Conservation (phyloP, 2,329 filamentous ascomycete species). For the Claviceps spartinae region DNA sequence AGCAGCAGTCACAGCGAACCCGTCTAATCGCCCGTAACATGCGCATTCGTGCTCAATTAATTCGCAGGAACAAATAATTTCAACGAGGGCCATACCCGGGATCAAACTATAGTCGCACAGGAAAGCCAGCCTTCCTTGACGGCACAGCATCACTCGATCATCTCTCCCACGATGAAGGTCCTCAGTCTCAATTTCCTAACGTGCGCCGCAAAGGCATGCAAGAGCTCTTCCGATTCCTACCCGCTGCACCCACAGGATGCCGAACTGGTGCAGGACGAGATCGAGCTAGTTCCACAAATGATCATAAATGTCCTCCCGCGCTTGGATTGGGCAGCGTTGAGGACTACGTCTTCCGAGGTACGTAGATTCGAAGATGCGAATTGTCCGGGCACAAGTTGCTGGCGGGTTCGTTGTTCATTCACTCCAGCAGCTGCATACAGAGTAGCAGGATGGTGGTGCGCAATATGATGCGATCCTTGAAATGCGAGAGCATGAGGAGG, state of each 20-base stretch:
- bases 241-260: conserved; percentile 87
- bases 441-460: background rate
- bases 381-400: background rate
- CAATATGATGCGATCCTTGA: background rate
- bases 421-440: background rate
- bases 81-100: background rate
- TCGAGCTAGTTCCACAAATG: conserved; percentile 69
- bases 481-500: background rate
- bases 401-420: background rate
- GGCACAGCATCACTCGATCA: background rate
- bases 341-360: conserved; percentile 65
- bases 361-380: conserved; percentile 10
- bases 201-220: conserved; percentile 93
- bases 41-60: no score
- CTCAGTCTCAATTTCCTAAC: conserved; percentile 93
- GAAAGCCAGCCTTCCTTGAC: background rate
- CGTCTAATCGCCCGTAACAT: no score
- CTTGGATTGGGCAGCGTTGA: conserved; percentile 76
- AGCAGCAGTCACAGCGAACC: no score
- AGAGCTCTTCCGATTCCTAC: conserved; percentile 63
- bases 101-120: background rate
- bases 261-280: conserved; percentile 76
- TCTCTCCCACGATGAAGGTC: conserved; percentile 58
- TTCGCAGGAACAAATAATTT: no score
- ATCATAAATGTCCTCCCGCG: conserved; percentile 75